Evolutionary conservation across 495 filamentous ascomycete species (phyloP).

Genomic region (Trypethelium eluteriae): DNA sequence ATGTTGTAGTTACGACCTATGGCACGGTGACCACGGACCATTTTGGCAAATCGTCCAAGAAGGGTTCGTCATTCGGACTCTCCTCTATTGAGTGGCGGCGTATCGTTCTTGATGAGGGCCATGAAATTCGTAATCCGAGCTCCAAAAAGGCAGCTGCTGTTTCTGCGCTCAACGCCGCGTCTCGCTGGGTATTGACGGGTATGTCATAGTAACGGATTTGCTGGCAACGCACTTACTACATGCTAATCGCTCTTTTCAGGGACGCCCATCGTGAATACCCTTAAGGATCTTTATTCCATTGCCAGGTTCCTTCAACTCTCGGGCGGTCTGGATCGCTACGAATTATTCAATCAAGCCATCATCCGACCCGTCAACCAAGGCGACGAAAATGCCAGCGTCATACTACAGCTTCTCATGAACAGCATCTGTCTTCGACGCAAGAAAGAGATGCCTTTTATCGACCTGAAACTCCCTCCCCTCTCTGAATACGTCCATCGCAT

Average conservation of each 20-base stretch:
- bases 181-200: slow-evolving; percentile 76
- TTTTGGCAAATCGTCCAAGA: slow-evolving; percentile 21
- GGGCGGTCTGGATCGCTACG: slow-evolving; percentile 66
- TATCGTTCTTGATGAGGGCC: slow-evolving; percentile 81
- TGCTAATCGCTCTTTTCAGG: neutral
- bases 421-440: slow-evolving; percentile 77
- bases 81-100: slow-evolving; percentile 70
- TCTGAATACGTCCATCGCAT: slow-evolving; percentile 76
- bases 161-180: slow-evolving; percentile 56
- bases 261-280: slow-evolving; percentile 53
- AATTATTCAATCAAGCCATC: slow-evolving; percentile 68
- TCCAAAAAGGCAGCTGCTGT: slow-evolving; percentile 66
- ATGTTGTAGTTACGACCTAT: slow-evolving; percentile 82
- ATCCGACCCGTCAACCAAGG: slow-evolving; percentile 61
- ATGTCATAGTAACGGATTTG: slow-evolving; percentile 51
- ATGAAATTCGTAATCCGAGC: slow-evolving; percentile 70
- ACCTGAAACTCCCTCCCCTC: slow-evolving; percentile 69
- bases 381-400: slow-evolving; percentile 49
- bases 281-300: slow-evolving; percentile 77
- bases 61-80: slow-evolving; percentile 43
- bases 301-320: slow-evolving; percentile 70
- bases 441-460: slow-evolving; percentile 86
- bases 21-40: slow-evolving; percentile 40
- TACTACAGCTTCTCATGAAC: slow-evolving; percentile 70
- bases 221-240: slow-evolving; percentile 17